These are phyloP conservation scores for Cordyceps militaris DNA, from an alignment of 2,329 filamentous ascomycete genomes.

Conservation along the genomic window DNA sequence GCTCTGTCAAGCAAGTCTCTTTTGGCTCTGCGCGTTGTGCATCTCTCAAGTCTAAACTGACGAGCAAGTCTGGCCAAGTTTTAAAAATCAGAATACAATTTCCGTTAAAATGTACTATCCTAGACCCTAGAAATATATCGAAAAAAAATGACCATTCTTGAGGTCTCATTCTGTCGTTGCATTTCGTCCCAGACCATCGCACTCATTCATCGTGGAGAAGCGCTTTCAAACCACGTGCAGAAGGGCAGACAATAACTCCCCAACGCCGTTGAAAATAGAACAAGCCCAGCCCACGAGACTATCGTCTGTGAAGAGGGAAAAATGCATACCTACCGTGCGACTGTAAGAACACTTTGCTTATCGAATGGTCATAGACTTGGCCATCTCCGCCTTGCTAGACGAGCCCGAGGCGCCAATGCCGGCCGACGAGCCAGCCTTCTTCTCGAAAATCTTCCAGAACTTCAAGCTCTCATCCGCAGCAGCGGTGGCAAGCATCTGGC, in stretches of 20 bases:
- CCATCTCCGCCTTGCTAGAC: constrained; percentile 74
- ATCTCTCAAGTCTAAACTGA: neutral
- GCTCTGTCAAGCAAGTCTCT: too few species aligned
- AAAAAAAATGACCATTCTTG: constrained; percentile 10
- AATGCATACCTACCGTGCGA: constrained; percentile 40
- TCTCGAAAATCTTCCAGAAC: constrained; percentile 99
- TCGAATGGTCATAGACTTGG: constrained; percentile 92
- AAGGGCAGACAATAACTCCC: constrained; percentile 34
- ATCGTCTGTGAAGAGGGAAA: constrained; percentile 31
- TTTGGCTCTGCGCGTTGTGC: neutral
- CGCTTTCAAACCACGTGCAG: constrained; percentile 44
- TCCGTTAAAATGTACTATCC: constrained; percentile 11
- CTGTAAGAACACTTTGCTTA: constrained; percentile 36
- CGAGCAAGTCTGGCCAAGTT: neutral
- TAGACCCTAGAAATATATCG: constrained; percentile 8
- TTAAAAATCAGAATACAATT: constrained; percentile 6
- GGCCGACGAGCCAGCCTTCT: constrained; percentile 73
- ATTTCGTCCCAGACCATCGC: constrained; percentile 20
- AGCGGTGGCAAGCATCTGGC: constrained; percentile 94
- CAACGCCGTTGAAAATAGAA: constrained; percentile 44
- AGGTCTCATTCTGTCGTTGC: constrained; percentile 10
- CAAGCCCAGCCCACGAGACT: constrained; percentile 32
- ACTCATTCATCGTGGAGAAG: constrained; percentile 35
- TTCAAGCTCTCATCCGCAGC: constrained; percentile 95
- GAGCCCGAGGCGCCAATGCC: constrained; percentile 59